Conservation (phyloP, 2,329 filamentous ascomycete species). For the Fusarium kyushuense region DNA sequence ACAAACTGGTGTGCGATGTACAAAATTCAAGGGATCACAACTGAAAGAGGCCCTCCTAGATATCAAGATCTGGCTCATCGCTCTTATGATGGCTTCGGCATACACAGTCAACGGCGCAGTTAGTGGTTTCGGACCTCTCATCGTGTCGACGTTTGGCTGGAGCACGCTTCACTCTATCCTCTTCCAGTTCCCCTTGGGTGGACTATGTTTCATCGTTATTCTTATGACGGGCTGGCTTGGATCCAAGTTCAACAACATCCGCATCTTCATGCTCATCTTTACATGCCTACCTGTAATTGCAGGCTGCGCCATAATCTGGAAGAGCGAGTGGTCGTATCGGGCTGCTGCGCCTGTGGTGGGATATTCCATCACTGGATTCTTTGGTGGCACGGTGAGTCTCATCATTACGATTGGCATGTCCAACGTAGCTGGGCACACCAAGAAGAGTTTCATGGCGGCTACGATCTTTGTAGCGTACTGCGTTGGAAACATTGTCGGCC, state of each 20-base stretch:
- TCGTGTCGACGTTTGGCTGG: constrained; percentile 78
- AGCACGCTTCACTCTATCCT: constrained; percentile 73
- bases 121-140: constrained; percentile 76
- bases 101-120: constrained; percentile 80
- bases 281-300: constrained; percentile 81
- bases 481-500: constrained; percentile 80
- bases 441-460: constrained; percentile 81
- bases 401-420: constrained; percentile 66
- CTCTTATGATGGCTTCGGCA: constrained; percentile 76
- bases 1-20: constrained; percentile 73
- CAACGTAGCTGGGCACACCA: constrained; percentile 81
- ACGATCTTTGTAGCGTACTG: constrained; percentile 82
- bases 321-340: constrained; percentile 71
- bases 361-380: constrained; percentile 79
- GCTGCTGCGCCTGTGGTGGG: constrained; percentile 75
- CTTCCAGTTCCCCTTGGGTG: constrained; percentile 80
- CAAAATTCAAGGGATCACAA: constrained; percentile 69
- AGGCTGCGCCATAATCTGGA: constrained; percentile 81
- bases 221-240: constrained; percentile 74
- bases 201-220: constrained; percentile 74
- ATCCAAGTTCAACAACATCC: constrained; percentile 69
- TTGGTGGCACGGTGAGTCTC: constrained; percentile 75
- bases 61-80: constrained; percentile 72
- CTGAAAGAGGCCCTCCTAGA: constrained; percentile 69
- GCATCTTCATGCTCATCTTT: constrained; percentile 72